These are phyloP conservation scores for Lachnellula occidentalis DNA, from an alignment of 2,329 filamentous ascomycete species.

Conservation along the genomic window DNA sequence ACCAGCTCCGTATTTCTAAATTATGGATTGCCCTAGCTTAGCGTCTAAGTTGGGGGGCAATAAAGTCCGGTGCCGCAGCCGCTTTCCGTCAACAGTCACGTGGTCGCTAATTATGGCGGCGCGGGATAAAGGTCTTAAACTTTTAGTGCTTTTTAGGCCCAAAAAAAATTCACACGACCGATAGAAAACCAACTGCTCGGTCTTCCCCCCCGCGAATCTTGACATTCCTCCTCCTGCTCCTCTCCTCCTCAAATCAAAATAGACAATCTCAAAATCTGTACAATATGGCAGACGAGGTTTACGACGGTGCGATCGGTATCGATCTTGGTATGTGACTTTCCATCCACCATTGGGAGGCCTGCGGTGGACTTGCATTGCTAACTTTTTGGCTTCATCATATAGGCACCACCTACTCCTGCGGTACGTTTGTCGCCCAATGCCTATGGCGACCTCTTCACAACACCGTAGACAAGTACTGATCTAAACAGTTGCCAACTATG, in stretches of 20 bases:
- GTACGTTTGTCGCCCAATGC: constrained; percentile 18
- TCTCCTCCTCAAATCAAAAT: constrained; percentile 14
- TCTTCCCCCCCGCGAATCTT: background rate
- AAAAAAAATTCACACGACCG: background rate
- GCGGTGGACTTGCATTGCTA: constrained; percentile 8
- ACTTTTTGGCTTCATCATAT: constrained; percentile 24
- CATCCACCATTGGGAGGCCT: no score
- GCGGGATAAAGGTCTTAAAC: no score
- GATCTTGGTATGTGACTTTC: constrained; percentile 74
- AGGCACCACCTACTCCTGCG: constrained; percentile 99
- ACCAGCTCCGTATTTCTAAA: no score
- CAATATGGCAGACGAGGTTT: constrained; percentile 95
- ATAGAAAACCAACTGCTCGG: background rate
- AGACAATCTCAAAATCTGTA: constrained; percentile 16
- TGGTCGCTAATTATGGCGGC: no score
- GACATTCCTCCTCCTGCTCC: background rate
- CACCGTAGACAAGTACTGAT: constrained; percentile 13
- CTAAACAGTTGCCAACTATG: constrained; percentile 80
- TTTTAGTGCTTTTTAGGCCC: background rate
- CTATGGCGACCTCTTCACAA: background rate
- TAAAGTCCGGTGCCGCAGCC: no score
- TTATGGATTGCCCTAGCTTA: no score
- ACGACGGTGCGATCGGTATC: constrained; percentile 99
- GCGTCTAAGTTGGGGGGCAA: no score
- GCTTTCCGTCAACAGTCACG: no score